These are phyloP conservation scores for Shiraia sp. DNA, from an alignment of 2,329 filamentous ascomycete species.

Conservation along the genomic window DNA sequence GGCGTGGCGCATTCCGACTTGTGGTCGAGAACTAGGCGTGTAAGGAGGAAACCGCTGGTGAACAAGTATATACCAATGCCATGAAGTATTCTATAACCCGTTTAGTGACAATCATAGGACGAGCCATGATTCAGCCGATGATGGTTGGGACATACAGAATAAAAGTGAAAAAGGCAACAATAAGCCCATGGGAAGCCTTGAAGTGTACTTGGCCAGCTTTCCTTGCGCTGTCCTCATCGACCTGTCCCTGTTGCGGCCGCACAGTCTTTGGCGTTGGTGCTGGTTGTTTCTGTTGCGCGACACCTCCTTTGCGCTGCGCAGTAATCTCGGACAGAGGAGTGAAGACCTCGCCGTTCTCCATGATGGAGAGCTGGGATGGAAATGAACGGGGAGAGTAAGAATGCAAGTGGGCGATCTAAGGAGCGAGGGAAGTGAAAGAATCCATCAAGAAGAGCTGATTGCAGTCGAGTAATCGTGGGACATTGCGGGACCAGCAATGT, in stretches of 20 bases:
- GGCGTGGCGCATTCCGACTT: conserved; percentile 76
- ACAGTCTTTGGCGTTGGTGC: conserved; percentile 20
- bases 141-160: conserved; percentile 54
- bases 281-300: conserved; percentile 1
- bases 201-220: conserved; percentile 54
- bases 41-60: conserved; percentile 91
- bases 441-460: conserved; percentile 15
- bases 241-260: conserved; percentile 24
- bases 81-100: conserved; percentile 65
- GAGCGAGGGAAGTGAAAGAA: conserved; percentile 17
- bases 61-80: conserved; percentile 85
- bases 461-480: conserved; percentile 13
- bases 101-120: not conserved
- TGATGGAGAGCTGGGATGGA: conserved; percentile 19
- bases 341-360: conserved; percentile 44
- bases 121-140: not conserved
- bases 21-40: conserved; percentile 77
- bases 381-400: conserved; percentile 2
- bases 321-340: conserved; percentile 44
- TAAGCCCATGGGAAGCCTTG: conserved; percentile 56
- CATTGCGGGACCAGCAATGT: conserved; percentile 1
- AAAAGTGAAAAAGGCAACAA: conserved; percentile 70
- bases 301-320: conserved; percentile 34
- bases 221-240: conserved; percentile 30
- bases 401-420: conserved; percentile 12